phyloP scores from a whole-genome alignment of 371 early-diverging fungal genomes.

The Mucor saturninus region DNA sequence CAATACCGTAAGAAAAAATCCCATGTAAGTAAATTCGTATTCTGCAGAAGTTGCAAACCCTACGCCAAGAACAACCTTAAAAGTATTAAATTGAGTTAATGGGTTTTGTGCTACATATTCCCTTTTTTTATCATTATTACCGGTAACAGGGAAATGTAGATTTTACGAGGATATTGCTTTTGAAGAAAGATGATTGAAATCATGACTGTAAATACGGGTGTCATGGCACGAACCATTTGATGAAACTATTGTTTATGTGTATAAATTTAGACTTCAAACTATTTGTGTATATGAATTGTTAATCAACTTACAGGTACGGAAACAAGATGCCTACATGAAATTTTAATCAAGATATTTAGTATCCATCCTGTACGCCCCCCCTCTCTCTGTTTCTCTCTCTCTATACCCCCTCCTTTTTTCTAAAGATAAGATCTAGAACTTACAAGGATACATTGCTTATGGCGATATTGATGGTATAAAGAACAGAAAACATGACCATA shows the following conservation, averaged over 20 bases:
- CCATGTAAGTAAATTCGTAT: slow-evolving; percentile 73
- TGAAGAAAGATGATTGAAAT: slow-evolving; percentile 64
- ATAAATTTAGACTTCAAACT: background rate
- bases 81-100: background rate
- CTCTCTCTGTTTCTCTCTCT: background rate
- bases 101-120: background rate
- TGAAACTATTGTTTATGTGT: slow-evolving; percentile 57
- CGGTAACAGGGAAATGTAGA: slow-evolving; percentile 68
- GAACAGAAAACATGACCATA: slow-evolving; percentile 80
- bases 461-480: slow-evolving; percentile 91
- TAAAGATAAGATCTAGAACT: slow-evolving; percentile 30
- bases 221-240: slow-evolving; percentile 88
- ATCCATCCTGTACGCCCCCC: background rate
- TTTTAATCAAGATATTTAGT: background rate
- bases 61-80: slow-evolving; percentile 79
- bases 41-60: slow-evolving; percentile 85
- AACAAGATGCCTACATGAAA: slow-evolving; percentile 22
- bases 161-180: slow-evolving; percentile 62
- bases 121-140: slow-evolving; percentile 34
- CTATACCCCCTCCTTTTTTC: background rate
- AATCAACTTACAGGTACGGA: slow-evolving; percentile 26
- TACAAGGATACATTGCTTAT: slow-evolving; percentile 85
- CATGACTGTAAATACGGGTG: slow-evolving; percentile 81
- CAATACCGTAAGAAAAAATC: slow-evolving; percentile 77
- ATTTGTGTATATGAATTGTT: background rate